Evolutionary conservation across 331 rosid genomes (phyloP).

Genomic region (Quercus lobata): DNA sequence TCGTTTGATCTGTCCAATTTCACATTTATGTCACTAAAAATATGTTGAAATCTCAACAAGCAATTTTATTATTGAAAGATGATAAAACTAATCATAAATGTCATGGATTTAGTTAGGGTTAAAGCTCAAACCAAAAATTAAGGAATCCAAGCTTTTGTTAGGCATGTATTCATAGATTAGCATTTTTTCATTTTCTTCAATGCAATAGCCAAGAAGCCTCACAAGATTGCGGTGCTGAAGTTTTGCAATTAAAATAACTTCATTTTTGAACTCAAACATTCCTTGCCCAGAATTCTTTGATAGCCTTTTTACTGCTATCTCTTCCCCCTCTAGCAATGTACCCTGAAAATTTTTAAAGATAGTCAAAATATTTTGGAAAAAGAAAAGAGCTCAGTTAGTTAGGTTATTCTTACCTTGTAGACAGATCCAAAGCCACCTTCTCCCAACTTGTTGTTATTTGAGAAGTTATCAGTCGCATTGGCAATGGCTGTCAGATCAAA

Average conservation of each 20-base stretch:
- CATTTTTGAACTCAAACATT: constrained; percentile 30
- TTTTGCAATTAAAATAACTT: constrained; percentile 29
- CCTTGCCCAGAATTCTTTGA: constrained; percentile 32
- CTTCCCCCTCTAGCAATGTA: constrained; percentile 17
- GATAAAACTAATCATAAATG: no score
- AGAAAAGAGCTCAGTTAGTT: no score
- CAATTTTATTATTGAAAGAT: no score
- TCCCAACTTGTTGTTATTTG: no score
- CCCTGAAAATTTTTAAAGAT: neutral
- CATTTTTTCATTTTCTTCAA: constrained; percentile 21
- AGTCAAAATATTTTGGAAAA: neutral
- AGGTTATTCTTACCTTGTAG: neutral
- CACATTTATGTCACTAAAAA: no score
- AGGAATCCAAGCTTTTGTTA: constrained; percentile 26
- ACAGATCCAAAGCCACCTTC: constrained; percentile 18
- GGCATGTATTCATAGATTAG: constrained; percentile 24
- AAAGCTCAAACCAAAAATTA: constrained; percentile 24
- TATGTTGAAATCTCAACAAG: no score
- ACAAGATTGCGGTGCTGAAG: constrained; percentile 54
- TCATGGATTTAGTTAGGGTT: neutral
- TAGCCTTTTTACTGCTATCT: constrained; percentile 31
- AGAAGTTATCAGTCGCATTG: neutral
- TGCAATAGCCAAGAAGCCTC: constrained; percentile 32
- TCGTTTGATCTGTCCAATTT: no score
- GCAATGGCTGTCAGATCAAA: neutral